These are phyloP conservation scores for Canavalia ensiformis DNA, from an alignment of 306 rosid species.

Conservation along the genomic window DNA sequence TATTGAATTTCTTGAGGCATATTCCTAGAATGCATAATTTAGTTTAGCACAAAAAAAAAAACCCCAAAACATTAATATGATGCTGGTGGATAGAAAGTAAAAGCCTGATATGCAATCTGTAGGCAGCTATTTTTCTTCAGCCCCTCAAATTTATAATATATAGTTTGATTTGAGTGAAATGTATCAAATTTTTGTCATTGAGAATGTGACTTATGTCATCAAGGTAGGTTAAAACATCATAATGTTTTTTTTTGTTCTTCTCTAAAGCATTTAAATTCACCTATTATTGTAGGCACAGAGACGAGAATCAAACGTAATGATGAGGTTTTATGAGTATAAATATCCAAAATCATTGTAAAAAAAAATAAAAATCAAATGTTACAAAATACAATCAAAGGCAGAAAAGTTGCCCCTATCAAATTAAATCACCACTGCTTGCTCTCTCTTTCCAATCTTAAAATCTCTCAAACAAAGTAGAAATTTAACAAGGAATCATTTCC, in stretches of 20 bases:
- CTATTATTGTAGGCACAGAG: neutral
- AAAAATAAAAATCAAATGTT: conserved; percentile 17
- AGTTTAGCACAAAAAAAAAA: too few species aligned
- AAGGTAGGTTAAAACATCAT: too few species aligned
- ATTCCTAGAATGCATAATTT: too few species aligned
- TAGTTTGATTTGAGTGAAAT: too few species aligned
- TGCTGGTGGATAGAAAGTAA: too few species aligned
- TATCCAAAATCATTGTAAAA: conserved; percentile 39
- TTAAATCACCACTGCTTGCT: conserved; percentile 27
- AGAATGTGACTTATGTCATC: too few species aligned
- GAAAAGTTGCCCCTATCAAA: conserved; percentile 43
- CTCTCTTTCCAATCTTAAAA: conserved; percentile 41
- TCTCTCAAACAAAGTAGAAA: conserved; percentile 47
- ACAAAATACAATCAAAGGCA: conserved; percentile 51
- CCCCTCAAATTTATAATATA: too few species aligned
- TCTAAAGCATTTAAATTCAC: neutral
- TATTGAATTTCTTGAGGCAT: too few species aligned
- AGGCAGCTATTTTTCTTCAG: too few species aligned
- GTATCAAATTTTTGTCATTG: neutral
- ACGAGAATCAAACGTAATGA: neutral
- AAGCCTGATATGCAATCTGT: too few species aligned
- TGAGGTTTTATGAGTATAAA: conserved; percentile 20
- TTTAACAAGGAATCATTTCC: conserved; percentile 38
- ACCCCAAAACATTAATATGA: too few species aligned
- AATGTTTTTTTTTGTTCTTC: neutral